Evolutionary conservation across 208 protist genomes (phyloP), one percentile per base, ranked within the genome.

Genomic region (Leishmania major): DNA sequence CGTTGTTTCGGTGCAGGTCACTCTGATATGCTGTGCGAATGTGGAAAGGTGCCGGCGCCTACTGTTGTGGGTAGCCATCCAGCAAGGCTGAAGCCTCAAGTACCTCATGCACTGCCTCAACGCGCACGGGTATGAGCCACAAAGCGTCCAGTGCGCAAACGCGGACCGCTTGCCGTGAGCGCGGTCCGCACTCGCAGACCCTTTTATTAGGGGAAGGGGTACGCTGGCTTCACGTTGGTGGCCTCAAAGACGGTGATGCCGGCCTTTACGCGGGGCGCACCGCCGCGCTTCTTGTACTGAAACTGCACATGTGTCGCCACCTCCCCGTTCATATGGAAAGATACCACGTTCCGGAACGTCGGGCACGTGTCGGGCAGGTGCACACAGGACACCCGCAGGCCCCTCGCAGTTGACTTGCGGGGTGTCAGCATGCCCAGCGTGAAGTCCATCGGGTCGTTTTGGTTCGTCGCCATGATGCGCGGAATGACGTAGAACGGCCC

Each of bases 401-500:
- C 75, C 28, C 79, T 89, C 66, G 59, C 71, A 0, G 67, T 55
- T 2, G 77, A 77, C 77, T 83, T 78, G 66, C 82, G 67, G 17
- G 86, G 82, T 2, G 86, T 82, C 66, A 86, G 76, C 86, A 89
- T 67, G 66, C 81, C 82, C 25, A 89, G 51, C 2, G 82, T 86
- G 80, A 83, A 89, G 55, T 89, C 77, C 73, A 83, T 87, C 40
- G 82, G 81, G 3, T 79, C 79, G 60, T 31, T 28, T 10, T 47
- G 69, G 79, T 86, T 89, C 67, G 79, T 79, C 59, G 75, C 79
- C 82, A 87, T 89, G 51, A 86, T 80, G 47, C 83, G 82, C 10
- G 83, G 82, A 37, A 92, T 83, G 35, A 95, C 80, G 84, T 89
- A 93, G 85, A 91, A 93, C 28, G 91, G 91, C 13, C 51, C 76